Conservation (phyloP, 2,329 filamentous ascomycete species). For the Aspergillus sp. region DNA sequence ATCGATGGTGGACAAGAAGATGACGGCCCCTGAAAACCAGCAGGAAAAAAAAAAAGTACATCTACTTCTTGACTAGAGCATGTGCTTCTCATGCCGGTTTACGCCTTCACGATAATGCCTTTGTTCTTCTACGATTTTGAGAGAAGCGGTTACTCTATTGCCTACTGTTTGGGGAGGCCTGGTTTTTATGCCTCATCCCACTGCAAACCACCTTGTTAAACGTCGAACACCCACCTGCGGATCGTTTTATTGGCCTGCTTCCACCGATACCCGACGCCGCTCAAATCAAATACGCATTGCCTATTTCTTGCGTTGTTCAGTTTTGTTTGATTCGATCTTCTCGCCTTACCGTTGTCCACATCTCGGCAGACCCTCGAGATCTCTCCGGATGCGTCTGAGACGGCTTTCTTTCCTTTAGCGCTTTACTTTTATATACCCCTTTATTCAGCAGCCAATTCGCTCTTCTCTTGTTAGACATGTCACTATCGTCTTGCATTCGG, state of each 20-base stretch:
- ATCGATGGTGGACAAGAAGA: slow-evolving; percentile 73
- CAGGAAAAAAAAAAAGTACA: not conserved
- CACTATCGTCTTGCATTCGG: slow-evolving; percentile 7
- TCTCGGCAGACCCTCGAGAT: not conserved
- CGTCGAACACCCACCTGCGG: not conserved
- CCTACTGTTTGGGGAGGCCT: slow-evolving; percentile 15
- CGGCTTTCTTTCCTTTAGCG: slow-evolving; percentile 16
- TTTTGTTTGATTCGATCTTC: not conserved
- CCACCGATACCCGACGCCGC: not conserved
- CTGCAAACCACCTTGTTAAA: not conserved
- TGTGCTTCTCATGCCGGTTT: slow-evolving; percentile 28
- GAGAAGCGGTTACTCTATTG: slow-evolving; percentile 1
- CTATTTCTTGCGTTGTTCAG: not conserved
- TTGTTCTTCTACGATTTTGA: slow-evolving; percentile 17
- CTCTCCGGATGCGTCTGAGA: slow-evolving; percentile 18
- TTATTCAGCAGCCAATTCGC: slow-evolving; percentile 23
- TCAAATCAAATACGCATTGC: not conserved
- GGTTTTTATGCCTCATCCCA: not conserved
- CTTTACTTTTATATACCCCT: slow-evolving; percentile 31
- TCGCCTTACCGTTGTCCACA: not conserved
- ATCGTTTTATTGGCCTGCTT: not conserved
- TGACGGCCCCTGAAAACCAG: slow-evolving; percentile 21
- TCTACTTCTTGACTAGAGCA: slow-evolving; percentile 12
- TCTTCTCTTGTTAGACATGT: slow-evolving; percentile 19
- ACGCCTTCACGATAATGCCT: slow-evolving; percentile 41